A percentile compares a stretch with the other conserved stretches of the same genome.
These are phyloP conservation scores for Begonia fuchsioides DNA, from an alignment of 306 rosid species.

Conservation along the genomic window DNA sequence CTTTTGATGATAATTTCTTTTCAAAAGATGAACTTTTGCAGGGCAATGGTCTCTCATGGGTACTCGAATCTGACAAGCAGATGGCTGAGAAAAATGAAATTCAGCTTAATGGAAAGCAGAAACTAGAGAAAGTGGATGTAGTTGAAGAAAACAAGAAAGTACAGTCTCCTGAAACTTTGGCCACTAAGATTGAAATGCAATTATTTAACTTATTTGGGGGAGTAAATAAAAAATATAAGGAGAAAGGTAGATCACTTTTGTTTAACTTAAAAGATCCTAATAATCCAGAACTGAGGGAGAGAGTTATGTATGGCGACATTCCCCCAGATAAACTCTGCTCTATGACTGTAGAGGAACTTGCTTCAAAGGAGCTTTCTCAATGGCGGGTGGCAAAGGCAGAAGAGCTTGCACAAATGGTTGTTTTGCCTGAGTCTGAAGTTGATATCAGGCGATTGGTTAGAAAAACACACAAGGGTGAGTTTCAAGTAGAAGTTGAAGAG, in stretches of 20 bases:
- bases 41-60: constrained; percentile 94
- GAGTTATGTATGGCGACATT: constrained; percentile 71
- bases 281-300: constrained; percentile 80
- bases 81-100: constrained; percentile 24
- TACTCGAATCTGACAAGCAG: constrained; percentile 48
- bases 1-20: constrained; percentile 59
- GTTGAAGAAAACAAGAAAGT: constrained; percentile 14
- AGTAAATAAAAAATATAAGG: constrained; percentile 90
- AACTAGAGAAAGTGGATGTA: constrained; percentile 19
- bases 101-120: constrained; percentile 22
- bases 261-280: constrained; percentile 83
- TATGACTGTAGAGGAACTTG: constrained; percentile 91
- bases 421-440: constrained; percentile 61
- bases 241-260: constrained; percentile 87
- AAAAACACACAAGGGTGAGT: constrained; percentile 87
- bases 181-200: constrained; percentile 53
- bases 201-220: constrained; percentile 82
- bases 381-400: constrained; percentile 96
- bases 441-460: constrained; percentile 68
- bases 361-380: constrained; percentile 85
- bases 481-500: constrained; percentile 82
- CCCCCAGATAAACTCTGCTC: constrained; percentile 61
- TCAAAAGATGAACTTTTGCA: constrained; percentile 79
- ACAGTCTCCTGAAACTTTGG: constrained; percentile 40
- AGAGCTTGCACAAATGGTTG: constrained; percentile 83